Conservation (phyloP, 352 stramenopile genomes). For the Globisporangium radiosum region DNA sequence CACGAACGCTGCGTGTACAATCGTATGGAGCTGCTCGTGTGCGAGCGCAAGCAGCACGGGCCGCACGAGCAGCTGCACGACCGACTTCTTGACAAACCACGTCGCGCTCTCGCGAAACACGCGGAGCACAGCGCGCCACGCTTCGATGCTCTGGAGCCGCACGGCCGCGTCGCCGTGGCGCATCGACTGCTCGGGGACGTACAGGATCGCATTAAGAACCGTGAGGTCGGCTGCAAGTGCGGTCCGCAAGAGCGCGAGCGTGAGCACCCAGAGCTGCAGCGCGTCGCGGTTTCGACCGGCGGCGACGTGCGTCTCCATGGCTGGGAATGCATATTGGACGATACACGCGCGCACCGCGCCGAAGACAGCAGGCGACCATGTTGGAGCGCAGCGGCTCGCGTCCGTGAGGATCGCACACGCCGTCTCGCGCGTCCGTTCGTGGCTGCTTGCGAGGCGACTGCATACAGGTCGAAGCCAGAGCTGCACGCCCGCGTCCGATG, state of each 20-base stretch:
- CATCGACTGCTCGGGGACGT: slow-evolving; percentile 49
- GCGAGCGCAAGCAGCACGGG: slow-evolving; percentile 43
- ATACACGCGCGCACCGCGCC: slow-evolving; percentile 29
- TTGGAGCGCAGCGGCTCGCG: slow-evolving; percentile 18
- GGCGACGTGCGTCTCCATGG: slow-evolving; percentile 50
- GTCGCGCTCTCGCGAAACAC: slow-evolving; percentile 38
- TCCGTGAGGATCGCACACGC: slow-evolving; percentile 43
- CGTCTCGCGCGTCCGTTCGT: slow-evolving; percentile 38
- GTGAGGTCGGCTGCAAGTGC: slow-evolving; percentile 31
- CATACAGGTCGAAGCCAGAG: slow-evolving; percentile 48
- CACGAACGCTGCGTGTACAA: slow-evolving; percentile 40
- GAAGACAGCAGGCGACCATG: slow-evolving; percentile 29
- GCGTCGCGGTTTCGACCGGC: slow-evolving; percentile 33
- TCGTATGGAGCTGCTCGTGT: slow-evolving; percentile 37
- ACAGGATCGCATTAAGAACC: slow-evolving; percentile 45
- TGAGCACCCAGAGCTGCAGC: slow-evolving; percentile 49
- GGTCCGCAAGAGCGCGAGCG: slow-evolving; percentile 35
- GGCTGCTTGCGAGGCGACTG: slow-evolving; percentile 48
- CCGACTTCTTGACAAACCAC: slow-evolving; percentile 55
- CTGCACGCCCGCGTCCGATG: slow-evolving; percentile 18
- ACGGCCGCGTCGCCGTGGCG: slow-evolving; percentile 35
- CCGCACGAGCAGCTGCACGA: slow-evolving; percentile 40
- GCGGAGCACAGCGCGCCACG: slow-evolving; percentile 37
- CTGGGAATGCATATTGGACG: slow-evolving; percentile 42
- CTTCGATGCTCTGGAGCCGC: slow-evolving; percentile 43